These are phyloP conservation scores for Rosa persica DNA, from an alignment of 306 rosid species.

Conservation along the genomic window DNA sequence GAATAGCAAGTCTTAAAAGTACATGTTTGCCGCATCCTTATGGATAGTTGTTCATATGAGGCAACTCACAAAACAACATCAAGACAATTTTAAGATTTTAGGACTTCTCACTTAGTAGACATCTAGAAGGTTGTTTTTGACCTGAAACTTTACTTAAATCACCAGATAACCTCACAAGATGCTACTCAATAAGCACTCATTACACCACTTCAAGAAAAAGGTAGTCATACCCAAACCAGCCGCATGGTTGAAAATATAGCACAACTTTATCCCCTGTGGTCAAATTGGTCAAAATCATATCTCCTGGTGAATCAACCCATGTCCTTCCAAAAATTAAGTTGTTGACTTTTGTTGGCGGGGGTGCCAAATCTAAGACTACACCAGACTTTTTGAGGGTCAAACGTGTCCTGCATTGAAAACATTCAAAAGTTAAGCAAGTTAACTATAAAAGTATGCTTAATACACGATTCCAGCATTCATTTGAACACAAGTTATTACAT, in stretches of 20 bases:
- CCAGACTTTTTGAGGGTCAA: conserved; percentile 81
- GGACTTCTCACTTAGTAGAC: neutral
- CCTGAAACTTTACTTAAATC: conserved; percentile 2
- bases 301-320: conserved; percentile 95
- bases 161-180: conserved; percentile 7
- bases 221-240: conserved; percentile 82
- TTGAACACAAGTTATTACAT: neutral
- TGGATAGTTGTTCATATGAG: conserved; percentile 1
- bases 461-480: neutral
- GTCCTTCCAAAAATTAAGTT: conserved; percentile 93
- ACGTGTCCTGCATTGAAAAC: conserved; percentile 60
- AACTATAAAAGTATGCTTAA: neutral
- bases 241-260: conserved; percentile 90
- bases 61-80: neutral
- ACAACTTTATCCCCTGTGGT: conserved; percentile 88
- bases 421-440: neutral
- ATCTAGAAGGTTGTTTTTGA: neutral
- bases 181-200: too few relatives aligned
- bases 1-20: neutral
- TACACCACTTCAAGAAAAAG: conserved; percentile 9
- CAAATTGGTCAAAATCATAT: conserved; percentile 84
- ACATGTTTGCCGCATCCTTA: neutral
- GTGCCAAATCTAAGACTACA: conserved; percentile 78
- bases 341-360: conserved; percentile 92
- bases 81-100: neutral